These are phyloP conservation scores for Colletotrichum ledebouriae DNA, from an alignment of 2,329 filamentous ascomycete genomes.

Conservation along the genomic window DNA sequence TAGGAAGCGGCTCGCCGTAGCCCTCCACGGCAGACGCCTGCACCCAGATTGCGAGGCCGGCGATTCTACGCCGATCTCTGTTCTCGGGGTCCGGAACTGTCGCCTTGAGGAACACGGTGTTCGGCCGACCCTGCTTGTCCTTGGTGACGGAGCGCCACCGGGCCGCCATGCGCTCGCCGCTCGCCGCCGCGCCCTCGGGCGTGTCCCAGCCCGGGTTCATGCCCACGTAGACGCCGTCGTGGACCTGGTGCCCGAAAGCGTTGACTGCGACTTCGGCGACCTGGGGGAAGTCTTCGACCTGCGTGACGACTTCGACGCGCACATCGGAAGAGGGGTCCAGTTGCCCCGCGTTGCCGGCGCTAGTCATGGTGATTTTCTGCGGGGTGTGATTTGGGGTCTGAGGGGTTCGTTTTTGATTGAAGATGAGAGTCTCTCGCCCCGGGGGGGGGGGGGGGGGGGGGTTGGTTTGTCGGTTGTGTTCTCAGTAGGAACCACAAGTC, in stretches of 20 bases:
- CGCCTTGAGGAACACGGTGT: constrained; percentile 67
- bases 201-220: constrained; percentile 70
- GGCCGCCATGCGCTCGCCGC: constrained; percentile 54
- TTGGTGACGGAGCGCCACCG: constrained; percentile 57
- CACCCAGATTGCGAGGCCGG: constrained; percentile 67
- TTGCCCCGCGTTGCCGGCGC: constrained; percentile 16
- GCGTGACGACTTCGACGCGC: constrained; percentile 48
- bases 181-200: constrained; percentile 55
- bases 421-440: background rate
- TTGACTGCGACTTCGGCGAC: constrained; percentile 47
- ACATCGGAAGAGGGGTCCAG: constrained; percentile 28
- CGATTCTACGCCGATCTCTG: constrained; percentile 52
- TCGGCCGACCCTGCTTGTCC: constrained; percentile 60
- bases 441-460: too few species aligned
- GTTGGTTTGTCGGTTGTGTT: too few species aligned
- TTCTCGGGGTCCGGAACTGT: constrained; percentile 55
- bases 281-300: constrained; percentile 47
- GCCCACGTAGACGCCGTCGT: constrained; percentile 64
- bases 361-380: constrained; percentile 20
- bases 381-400: background rate
- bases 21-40: constrained; percentile 65
- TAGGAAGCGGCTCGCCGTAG: constrained; percentile 57
- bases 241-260: constrained; percentile 64
- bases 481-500: too few species aligned
- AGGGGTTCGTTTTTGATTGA: background rate